Evolutionary conservation across 352 stramenopile species (phyloP).

Genomic region (Phytophthora sp.): DNA sequence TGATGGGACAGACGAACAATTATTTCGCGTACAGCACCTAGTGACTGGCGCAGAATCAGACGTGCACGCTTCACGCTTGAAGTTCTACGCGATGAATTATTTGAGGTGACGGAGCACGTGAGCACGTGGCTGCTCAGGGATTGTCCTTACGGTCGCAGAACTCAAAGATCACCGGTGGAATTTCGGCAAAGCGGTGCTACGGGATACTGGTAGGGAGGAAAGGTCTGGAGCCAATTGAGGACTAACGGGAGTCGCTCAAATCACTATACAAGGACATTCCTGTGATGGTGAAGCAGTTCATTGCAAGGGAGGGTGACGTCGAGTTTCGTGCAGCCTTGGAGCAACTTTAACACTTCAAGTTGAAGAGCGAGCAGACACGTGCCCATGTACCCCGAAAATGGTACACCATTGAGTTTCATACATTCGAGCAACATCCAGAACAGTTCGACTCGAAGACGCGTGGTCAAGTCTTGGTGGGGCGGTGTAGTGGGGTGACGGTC

Average conservation of each 20-base stretch:
- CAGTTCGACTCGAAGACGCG: not conserved
- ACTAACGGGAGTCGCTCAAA: slow-evolving; percentile 19
- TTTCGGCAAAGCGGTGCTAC: not conserved
- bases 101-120: slow-evolving; percentile 33
- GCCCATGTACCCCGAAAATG: not conserved
- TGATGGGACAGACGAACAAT: slow-evolving; percentile 28
- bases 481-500: slow-evolving; percentile 20
- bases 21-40: slow-evolving; percentile 27
- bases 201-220: slow-evolving; percentile 17
- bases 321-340: not conserved
- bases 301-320: not conserved
- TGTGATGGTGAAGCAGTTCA: slow-evolving; percentile 16
- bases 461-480: not conserved
- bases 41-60: slow-evolving; percentile 28
- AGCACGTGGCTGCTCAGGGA: slow-evolving; percentile 36
- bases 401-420: not conserved
- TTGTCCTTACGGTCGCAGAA: slow-evolving; percentile 24
- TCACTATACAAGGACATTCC: no score
- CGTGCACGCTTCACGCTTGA: slow-evolving; percentile 37
- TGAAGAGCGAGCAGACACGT: no score
- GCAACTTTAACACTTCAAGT: not conserved
- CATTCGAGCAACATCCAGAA: not conserved
- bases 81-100: slow-evolving; percentile 38
- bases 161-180: slow-evolving; percentile 20
- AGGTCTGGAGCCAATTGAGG: slow-evolving; percentile 19